Conservation (phyloP, 164 flowering plant genomes). For the Amborella trichopoda region DNA sequence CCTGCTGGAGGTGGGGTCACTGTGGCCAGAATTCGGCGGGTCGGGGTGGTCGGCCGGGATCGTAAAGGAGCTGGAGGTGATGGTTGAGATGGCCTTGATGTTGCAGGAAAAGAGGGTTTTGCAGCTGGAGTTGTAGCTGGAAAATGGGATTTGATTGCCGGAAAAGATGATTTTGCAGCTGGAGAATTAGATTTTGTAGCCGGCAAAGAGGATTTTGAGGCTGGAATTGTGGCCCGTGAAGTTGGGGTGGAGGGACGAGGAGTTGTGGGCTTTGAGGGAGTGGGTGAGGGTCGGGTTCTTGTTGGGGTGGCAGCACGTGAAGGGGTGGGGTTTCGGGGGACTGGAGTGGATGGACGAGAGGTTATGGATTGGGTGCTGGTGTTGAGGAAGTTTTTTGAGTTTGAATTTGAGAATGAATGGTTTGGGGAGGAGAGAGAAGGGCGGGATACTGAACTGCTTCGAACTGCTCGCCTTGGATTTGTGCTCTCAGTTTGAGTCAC, state of each 20-base stretch:
- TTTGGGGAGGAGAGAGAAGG: conserved; percentile 47
- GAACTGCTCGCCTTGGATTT: conserved; percentile 40
- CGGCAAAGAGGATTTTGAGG: conserved; percentile 33
- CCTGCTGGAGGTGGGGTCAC: conserved; percentile 35
- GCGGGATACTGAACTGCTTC: conserved; percentile 91
- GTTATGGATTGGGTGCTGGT: conserved; percentile 89
- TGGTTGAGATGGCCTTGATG: not conserved
- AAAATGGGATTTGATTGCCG: not conserved
- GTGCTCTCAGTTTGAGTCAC: conserved; percentile 59
- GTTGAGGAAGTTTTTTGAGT: conserved; percentile 50
- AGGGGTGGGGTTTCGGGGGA: conserved; percentile 33
- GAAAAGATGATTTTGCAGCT: conserved; percentile 24
- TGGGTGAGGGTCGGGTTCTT: conserved; percentile 40
- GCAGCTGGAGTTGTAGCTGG: not conserved
- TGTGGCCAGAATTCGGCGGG: conserved; percentile 46
- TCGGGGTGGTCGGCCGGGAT: conserved; percentile 37
- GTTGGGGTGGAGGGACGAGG: conserved; percentile 85
- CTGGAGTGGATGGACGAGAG: conserved; percentile 80
- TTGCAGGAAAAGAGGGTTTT: not conserved
- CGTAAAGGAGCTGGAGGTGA: too few relatives aligned
- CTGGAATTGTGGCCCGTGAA: conserved; percentile 42
- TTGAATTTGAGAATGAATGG: too few relatives aligned
- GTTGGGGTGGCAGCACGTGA: conserved; percentile 77
- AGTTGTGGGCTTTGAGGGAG: conserved; percentile 36
- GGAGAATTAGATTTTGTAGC: conserved; percentile 46